A percentile compares a stretch with the other conserved stretches of the same genome.
Conservation (phyloP, 345 rosid species). For the Eucalyptus pumila region DNA sequence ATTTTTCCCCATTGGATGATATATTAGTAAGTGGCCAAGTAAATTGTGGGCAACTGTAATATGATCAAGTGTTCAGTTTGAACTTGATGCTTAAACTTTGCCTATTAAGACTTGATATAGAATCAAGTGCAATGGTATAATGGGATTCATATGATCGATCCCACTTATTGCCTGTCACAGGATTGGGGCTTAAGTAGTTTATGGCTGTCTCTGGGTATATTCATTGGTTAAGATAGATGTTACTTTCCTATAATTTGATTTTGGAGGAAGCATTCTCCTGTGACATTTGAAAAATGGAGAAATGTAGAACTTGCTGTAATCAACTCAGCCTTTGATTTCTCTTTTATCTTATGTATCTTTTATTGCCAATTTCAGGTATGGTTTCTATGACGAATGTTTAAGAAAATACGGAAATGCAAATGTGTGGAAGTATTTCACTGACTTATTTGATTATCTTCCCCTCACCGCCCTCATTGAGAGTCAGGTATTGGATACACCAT, state of each 20-base stretch:
- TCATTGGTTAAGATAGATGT: not conserved
- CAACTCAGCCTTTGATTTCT: not conserved
- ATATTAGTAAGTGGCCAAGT: not conserved
- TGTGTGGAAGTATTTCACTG: conserved; percentile 92
- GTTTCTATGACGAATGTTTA: conserved; percentile 91
- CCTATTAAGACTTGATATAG: not conserved
- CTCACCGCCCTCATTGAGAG: conserved; percentile 93
- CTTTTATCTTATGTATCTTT: not conserved
- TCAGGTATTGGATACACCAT: conserved; percentile 36
- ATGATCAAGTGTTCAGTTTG: not conserved
- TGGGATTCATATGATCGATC: not conserved
- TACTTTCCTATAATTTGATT: not conserved
- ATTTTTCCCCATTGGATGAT: not conserved
- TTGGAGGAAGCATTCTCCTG: not conserved
- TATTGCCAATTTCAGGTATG: conserved; percentile 49
- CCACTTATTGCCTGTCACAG: not conserved
- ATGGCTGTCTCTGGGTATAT: not conserved
- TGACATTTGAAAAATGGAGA: not conserved
- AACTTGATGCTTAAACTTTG: not conserved
- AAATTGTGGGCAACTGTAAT: not conserved
- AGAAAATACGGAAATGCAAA: conserved; percentile 95
- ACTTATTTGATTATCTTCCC: conserved; percentile 85
- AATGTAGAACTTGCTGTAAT: not conserved
- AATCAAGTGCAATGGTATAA: not conserved
- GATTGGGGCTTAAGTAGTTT: not conserved